Conservation (phyloP, 2,329 filamentous ascomycete genomes). For the Ascochyta lentis region DNA sequence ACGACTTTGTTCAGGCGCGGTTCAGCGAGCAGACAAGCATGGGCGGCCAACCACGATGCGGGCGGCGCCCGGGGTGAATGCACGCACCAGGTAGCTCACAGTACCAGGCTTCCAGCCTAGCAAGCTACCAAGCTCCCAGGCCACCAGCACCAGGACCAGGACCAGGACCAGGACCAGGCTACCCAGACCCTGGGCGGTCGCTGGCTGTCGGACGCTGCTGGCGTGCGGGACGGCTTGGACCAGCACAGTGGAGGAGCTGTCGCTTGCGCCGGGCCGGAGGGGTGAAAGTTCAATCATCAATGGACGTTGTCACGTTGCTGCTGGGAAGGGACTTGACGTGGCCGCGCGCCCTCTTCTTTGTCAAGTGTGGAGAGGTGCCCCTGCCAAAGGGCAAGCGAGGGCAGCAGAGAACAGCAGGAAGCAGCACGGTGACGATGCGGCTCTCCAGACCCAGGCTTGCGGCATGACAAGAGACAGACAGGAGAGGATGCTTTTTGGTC, state of each 20-base stretch:
- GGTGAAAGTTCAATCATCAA: conserved; percentile 15
- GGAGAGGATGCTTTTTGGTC: conserved; percentile 37
- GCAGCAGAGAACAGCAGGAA: neutral
- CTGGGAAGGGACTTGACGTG: conserved; percentile 15
- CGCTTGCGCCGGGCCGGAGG: conserved; percentile 46
- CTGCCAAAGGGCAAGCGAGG: no score
- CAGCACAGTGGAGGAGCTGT: conserved; percentile 45
- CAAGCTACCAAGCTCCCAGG: neutral
- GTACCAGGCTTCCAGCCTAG: neutral
- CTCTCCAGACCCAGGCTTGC: conserved; percentile 43
- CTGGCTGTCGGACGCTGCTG: conserved; percentile 45
- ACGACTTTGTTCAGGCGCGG: conserved; percentile 47
- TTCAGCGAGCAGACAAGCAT: conserved; percentile 40
- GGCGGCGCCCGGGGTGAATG: conserved; percentile 38
- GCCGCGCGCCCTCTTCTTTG: conserved; percentile 9
- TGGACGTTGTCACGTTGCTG: conserved; percentile 14
- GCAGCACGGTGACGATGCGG: conserved; percentile 32
- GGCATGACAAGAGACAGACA: conserved; percentile 41
- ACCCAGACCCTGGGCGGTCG: conserved; percentile 42
- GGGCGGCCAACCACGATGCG: conserved; percentile 42
- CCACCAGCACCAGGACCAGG: no score
- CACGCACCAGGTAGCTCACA: conserved; percentile 27
- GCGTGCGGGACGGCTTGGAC: conserved; percentile 50
- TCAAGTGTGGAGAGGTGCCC: neutral
- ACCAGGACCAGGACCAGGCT: no score